phyloP scores from a whole-genome alignment of 1,139 yeast genomes.

The Yamadazyma dendronema region DNA sequence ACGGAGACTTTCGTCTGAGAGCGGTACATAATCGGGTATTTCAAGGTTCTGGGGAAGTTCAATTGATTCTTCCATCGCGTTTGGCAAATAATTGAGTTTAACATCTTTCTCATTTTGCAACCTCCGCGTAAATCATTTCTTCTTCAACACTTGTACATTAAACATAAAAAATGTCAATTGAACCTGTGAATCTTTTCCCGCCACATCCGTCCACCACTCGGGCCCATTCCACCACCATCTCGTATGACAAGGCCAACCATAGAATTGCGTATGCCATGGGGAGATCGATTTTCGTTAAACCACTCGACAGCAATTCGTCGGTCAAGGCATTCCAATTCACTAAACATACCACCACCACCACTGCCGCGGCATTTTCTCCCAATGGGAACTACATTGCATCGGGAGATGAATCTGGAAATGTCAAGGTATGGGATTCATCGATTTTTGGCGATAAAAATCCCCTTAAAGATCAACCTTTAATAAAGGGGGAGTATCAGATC shows the following conservation, averaged over 20 bases:
- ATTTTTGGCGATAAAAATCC: constrained; percentile 17
- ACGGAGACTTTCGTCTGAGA: background rate
- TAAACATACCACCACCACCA: constrained; percentile 67
- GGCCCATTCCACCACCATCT: constrained; percentile 70
- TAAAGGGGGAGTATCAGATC: constrained; percentile 81
- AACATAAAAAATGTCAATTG: constrained; percentile 4
- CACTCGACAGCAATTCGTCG: constrained; percentile 41
- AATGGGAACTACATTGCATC: constrained; percentile 89
- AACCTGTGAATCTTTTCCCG: constrained; percentile 30
- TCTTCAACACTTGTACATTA: too few relatives aligned
- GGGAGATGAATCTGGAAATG: constrained; percentile 86
- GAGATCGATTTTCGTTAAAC: constrained; percentile 72
- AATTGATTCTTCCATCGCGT: too few relatives aligned
- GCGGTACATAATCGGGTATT: background rate
- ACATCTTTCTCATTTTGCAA: too few relatives aligned
- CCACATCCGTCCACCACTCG: constrained; percentile 81
- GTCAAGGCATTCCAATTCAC: constrained; percentile 63
- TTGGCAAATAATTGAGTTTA: too few relatives aligned
- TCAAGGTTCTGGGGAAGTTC: background rate
- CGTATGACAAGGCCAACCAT: constrained; percentile 67
- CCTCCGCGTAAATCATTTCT: too few relatives aligned
- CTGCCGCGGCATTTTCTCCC: constrained; percentile 85
- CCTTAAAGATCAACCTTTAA: constrained; percentile 17
- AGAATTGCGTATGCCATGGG: constrained; percentile 81
- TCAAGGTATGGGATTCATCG: constrained; percentile 80